Percentiles rank a stretch among this genome's conserved stretches.
Conservation (phyloP, 225 moss, liverwort and hornwort genomes). For the Takakia lepidozioides region DNA sequence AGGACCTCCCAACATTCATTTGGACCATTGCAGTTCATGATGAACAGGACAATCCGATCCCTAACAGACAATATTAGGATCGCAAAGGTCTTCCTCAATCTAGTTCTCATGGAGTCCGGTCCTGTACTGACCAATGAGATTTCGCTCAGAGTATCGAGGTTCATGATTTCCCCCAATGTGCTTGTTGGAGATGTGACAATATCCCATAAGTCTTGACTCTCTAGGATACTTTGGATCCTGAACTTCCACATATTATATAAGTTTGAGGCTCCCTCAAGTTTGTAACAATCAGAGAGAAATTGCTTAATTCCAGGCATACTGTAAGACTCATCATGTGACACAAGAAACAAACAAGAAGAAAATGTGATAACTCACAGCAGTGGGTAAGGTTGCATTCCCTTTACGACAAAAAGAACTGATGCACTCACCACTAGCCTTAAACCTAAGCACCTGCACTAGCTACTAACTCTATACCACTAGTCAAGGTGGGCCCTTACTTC, state of each 20-base stretch:
- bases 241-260: background rate
- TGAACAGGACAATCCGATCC: background rate
- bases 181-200: background rate
- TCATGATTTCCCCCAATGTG: background rate
- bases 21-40: background rate
- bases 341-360: no score
- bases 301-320: no score
- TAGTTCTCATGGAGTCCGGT: background rate
- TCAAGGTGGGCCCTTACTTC: no score
- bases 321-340: no score
- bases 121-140: no score
- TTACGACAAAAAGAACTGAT: no score
- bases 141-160: background rate
- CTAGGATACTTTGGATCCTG: background rate
- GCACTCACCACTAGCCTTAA: no score
- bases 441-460: no score
- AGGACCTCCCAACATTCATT: background rate
- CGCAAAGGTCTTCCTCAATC: background rate
- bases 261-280: background rate
- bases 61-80: background rate
- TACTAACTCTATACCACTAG: no score
- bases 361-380: no score
- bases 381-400: no score
- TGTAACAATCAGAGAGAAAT: no score
- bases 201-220: background rate